Percentiles rank a stretch among this genome's conserved stretches.
These are phyloP conservation scores for Aureobasidium sp. DNA, from an alignment of 2,329 filamentous ascomycete species.

Conservation along the genomic window DNA sequence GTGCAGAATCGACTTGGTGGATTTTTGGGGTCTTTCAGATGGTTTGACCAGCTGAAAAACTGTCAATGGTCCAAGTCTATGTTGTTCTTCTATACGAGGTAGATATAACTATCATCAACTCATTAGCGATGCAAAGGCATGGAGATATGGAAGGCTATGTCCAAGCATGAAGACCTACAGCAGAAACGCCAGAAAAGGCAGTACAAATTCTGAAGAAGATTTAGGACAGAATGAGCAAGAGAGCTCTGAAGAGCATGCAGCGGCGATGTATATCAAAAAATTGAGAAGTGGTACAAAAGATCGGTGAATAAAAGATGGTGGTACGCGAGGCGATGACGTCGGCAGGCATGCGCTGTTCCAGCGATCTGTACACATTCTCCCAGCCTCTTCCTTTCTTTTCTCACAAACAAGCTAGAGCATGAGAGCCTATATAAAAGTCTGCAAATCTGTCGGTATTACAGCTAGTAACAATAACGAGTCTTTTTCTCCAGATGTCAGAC, in stretches of 20 bases:
- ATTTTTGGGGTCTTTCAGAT: background rate
- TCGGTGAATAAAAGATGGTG: constrained; percentile 10
- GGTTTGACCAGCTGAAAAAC: background rate
- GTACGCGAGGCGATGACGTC: constrained; percentile 6
- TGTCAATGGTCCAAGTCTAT: background rate
- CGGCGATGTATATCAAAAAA: background rate
- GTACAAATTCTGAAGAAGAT: background rate
- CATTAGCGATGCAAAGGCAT: background rate
- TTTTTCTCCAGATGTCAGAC: background rate
- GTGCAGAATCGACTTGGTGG: background rate
- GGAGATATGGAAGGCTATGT: background rate
- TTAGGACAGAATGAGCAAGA: background rate
- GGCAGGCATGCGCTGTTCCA: background rate
- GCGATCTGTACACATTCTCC: constrained; percentile 2
- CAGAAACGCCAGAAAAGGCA: background rate
- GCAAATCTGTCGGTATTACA: background rate
- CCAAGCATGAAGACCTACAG: background rate
- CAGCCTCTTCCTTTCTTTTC: constrained; percentile 4
- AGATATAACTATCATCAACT: background rate
- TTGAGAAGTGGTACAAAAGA: constrained; percentile 10
- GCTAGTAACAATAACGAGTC: background rate
- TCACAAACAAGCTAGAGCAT: background rate
- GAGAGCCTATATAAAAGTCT: background rate
- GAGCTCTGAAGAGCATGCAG: background rate
- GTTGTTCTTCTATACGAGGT: background rate